Base-by-base conservation (phyloP, 2,329 filamentous ascomycete species). In the Gnomoniopsis smithogilvyi region DNA sequence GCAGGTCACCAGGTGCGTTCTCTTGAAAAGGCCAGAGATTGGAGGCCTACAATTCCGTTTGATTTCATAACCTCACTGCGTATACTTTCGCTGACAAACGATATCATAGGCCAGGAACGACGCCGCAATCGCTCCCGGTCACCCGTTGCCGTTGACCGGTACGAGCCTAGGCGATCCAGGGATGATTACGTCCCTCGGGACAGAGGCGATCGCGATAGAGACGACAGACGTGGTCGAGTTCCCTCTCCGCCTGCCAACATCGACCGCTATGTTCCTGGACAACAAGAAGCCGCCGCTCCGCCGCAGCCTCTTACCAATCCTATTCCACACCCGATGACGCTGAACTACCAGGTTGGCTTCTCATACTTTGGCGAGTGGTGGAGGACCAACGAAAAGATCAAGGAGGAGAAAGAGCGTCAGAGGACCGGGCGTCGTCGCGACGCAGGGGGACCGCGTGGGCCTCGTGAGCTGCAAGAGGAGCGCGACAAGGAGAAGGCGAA, bases 291-390 rank as follows among this genome's bases (percentile, higher is more conserved):
- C 59, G 69, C 69, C 36, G 76, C 78, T 24, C 72, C 82, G 33
- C 77, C 81, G 10, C 73, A 76, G 19, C 73, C 82, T 15, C 41
- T 77, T 22, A 68, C 78, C 1, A 93, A 93, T 65, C 89, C 89
- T 10, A 76, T 94, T 3, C 80, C 83, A 14, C 89, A 94, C 63
- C 90, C 90, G 1, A 79, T 89, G 66, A 84, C 84, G 62, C 79
- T 94, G 11, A 85, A 89, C 2, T 92, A 89, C 63, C 90, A 94
- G 70, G 90, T 93, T 57, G 90, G 90, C 1, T 94, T 94, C 73
- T 93, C 90, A 15, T 94, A 89, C 72, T 94, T 91, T 67, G 87
- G 90, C 19, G 90, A 94, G 72, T 94, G 90, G 90, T 94, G 90
- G 90, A 84, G 90, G 62, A 80, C 87, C 64, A 91, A 93, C 66